Conservation (phyloP, 495 filamentous ascomycete species). For the Wilcoxina mikolae region DNA sequence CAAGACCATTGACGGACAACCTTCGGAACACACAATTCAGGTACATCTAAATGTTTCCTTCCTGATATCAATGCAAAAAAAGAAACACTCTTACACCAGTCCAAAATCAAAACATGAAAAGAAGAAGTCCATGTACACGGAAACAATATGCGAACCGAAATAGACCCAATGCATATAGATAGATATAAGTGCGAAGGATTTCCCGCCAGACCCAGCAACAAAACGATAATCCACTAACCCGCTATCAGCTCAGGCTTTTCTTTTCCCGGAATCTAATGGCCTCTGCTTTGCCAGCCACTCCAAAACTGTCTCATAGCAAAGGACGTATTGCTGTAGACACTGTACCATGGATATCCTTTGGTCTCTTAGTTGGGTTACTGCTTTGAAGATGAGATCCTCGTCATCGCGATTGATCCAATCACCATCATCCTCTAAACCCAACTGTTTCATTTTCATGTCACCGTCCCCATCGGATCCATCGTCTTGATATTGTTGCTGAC, state of each 20-base stretch:
- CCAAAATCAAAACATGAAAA: too few relatives aligned
- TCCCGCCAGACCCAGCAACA: neutral
- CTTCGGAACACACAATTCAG: too few relatives aligned
- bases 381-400: conserved; percentile 65
- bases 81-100: too few relatives aligned
- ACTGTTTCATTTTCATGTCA: conserved; percentile 22
- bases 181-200: neutral
- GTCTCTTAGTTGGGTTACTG: conserved; percentile 73
- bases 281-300: conserved; percentile 60
- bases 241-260: conserved; percentile 18
- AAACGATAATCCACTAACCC: neutral
- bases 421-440: conserved; percentile 37
- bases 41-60: too few relatives aligned
- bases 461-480: conserved; percentile 27
- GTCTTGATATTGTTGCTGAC: conserved; percentile 14
- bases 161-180: neutral
- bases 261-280: conserved; percentile 27
- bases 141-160: neutral
- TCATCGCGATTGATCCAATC: conserved; percentile 42
- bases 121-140: neutral
- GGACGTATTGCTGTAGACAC: conserved; percentile 80
- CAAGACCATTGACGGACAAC: too few relatives aligned
- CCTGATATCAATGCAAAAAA: too few relatives aligned
- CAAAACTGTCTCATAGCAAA: conserved; percentile 88
- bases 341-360: conserved; percentile 96